Evolutionary conservation across 2,329 filamentous ascomycete species (phyloP).

Genomic region (Magnaporthiopsis poae): DNA sequence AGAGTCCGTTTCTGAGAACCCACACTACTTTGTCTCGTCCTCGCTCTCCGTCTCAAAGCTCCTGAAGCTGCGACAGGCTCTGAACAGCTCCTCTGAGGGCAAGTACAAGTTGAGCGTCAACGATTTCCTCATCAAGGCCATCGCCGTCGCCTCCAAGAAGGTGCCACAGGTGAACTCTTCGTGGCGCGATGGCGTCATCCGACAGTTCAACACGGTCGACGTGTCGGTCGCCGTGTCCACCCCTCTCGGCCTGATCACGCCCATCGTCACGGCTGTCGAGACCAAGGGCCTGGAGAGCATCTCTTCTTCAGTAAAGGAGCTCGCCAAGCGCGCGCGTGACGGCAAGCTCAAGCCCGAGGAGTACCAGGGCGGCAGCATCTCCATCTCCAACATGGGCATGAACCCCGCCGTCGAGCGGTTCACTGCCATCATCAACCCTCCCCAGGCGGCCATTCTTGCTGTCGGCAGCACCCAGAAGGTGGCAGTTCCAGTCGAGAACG

Average conservation of each 20-base stretch:
- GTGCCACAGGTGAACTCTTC: slow-evolving; percentile 92
- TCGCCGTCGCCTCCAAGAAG: slow-evolving; percentile 78
- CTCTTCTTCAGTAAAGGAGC: slow-evolving; percentile 83
- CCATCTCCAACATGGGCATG: slow-evolving; percentile 99
- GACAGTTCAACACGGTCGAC: slow-evolving; percentile 85
- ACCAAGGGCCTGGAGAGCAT: slow-evolving; percentile 79
- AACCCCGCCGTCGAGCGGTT: slow-evolving; percentile 93
- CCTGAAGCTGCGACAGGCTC: slow-evolving; percentile 84
- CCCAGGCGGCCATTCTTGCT: slow-evolving; percentile 88
- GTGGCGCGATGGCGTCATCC: slow-evolving; percentile 84
- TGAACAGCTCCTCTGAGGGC: slow-evolving; percentile 81
- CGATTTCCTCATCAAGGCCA: slow-evolving; percentile 97
- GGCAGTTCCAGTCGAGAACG: slow-evolving; percentile 72
- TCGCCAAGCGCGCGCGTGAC: slow-evolving; percentile 89
- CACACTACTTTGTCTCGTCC: slow-evolving; percentile 94
- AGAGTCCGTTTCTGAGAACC: slow-evolving; percentile 85
- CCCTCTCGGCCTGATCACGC: slow-evolving; percentile 87
- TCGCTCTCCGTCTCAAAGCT: slow-evolving; percentile 89
- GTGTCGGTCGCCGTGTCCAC: slow-evolving; percentile 94
- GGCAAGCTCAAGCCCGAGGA: slow-evolving; percentile 99
- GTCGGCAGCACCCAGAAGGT: slow-evolving; percentile 95
- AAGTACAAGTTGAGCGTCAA: slow-evolving; percentile 99
- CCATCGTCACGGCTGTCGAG: slow-evolving; percentile 86
- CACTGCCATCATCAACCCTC: slow-evolving; percentile 97
- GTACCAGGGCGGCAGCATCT: slow-evolving; percentile 97